Base-by-base conservation (phyloP, 441 rosid genomes). In the Gossypium aridum region DNA sequence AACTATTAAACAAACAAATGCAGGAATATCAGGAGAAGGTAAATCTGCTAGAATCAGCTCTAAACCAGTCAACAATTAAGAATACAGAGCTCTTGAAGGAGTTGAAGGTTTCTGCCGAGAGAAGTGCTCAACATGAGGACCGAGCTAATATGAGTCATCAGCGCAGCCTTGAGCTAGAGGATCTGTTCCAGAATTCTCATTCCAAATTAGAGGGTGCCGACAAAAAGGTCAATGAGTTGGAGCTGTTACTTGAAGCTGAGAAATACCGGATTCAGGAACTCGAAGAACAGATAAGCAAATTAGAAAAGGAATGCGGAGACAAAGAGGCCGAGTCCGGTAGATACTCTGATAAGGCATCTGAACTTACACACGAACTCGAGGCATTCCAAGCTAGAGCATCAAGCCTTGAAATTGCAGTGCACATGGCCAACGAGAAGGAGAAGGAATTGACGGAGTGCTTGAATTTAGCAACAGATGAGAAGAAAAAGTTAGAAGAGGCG, bases 181-280 rank as follows among this genome's bases (percentile, higher is more conserved):
- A 90, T 80, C 83, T 91, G 75, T 81, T 87, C 80, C 96, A 94
- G 81, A 77, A 80, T 37, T 91, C 97, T 71, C 88, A 90, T 82
- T 90, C 92, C 78, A 96, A 88, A 81, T 85, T 80, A 63, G 98
- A 90, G 83, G 96, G 85, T 55, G 81, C 97, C 28, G 88, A 85
- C 17, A 91, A 90, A 81, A 94, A 80, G 86, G 86, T 79, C 22
- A 88, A 77, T 70, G 98, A 96, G 83, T 77, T 96, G 77, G 98
- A 91, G 80, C 81, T 94, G 91, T 80, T 96, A 66, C 99, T 94
- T 19, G 92, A 91, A 84, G 85, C 98, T 17, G 97, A 91, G 80
- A 94, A 91, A 70, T 85, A 81, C 80, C 88, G 92, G 82, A 96
- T 90, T 76, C 93, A 91, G 81, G 98, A 96, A 80, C 98, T 92